Evolutionary conservation across 1,284 basidiomycete species (phyloP), one percentile per base, ranked within the genome.

Genomic region (Phlebopus sp.): DNA sequence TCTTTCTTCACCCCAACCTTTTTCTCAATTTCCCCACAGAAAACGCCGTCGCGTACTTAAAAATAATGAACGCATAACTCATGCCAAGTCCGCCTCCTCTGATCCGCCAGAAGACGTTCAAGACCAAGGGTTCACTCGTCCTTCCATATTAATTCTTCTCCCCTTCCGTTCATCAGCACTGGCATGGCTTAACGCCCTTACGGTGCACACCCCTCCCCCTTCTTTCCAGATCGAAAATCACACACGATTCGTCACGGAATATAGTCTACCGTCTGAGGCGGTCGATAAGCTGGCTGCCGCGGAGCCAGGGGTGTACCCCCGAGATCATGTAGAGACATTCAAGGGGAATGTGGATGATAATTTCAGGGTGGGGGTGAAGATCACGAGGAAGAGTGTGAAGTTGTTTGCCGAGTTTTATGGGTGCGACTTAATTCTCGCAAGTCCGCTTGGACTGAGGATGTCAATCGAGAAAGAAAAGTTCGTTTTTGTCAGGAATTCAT

Each of bases 91-190:
- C 71, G 74, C 50, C 68, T 74, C 31, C 63, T 75, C 71, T 2
- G 70, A 80, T 35, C 73, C 76, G 5, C 79, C 80, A 6, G 80
- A 84, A 62, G 88, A 92, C 53, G 80, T 92, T 6, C 89, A 92
- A 67, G 96, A 99, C 65, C 96, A 98, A 76, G 95, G 96, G 18
- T 99, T 98, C 70, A 97, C 95, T 1, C 87, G 97, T 7, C 96
- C 97, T 17, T 96, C 96, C 35, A 78, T 97, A 10, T 86, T 99
- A 44, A 73, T 99, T 49, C 82, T 99, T 42, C 77, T 93, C 2
- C 97, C 97, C 0, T 92, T 97, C 72, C 92, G 97, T 43, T 92
- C 92, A 32, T 85, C 85, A 34, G 96, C 92, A 0, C 73, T 91
- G 5, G 77, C 81, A 45, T 98, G 88, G 91, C 72, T 85, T 55